These are phyloP conservation scores for Tricholoma sp. DNA, from an alignment of 768 basidiomycete species.

Conservation along the genomic window DNA sequence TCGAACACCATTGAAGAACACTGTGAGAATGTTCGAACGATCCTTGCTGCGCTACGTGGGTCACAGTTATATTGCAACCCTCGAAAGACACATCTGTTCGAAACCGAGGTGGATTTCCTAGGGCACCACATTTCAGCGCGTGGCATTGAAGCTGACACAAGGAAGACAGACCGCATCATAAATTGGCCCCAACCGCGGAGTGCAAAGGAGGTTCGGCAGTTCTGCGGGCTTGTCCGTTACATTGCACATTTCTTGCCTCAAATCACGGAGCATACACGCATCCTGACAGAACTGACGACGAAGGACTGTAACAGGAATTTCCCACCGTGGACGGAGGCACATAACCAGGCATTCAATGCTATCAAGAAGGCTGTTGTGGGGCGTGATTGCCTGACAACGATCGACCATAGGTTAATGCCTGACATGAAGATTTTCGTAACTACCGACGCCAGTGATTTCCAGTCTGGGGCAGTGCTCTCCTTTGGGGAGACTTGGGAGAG, in stretches of 20 bases:
- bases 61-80: background rate
- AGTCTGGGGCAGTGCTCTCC: conserved; percentile 21
- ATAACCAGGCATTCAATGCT: conserved; percentile 19
- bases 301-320: conserved; percentile 9
- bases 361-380: conserved; percentile 22
- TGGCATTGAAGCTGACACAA: background rate
- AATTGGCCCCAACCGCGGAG: background rate
- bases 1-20: background rate
- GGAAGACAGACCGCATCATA: background rate
- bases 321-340: conserved; percentile 18
- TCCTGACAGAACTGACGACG: background rate
- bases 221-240: conserved; percentile 27
- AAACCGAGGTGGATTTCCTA: background rate
- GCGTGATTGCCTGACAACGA: conserved; percentile 18
- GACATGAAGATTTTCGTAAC: conserved; percentile 25
- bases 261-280: conserved; percentile 23
- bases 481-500: conserved; percentile 22
- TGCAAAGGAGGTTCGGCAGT: conserved; percentile 5
- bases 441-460: conserved; percentile 19
- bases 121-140: background rate
- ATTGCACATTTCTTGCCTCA: conserved; percentile 22
- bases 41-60: background rate
- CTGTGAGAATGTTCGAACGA: background rate
- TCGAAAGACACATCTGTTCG: background rate
- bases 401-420: conserved; percentile 17